Percentiles rank a stretch among this genome's conserved stretches.
These are phyloP conservation scores for Geranium rotundifolium DNA, from an alignment of 345 rosid genomes.

Conservation along the genomic window DNA sequence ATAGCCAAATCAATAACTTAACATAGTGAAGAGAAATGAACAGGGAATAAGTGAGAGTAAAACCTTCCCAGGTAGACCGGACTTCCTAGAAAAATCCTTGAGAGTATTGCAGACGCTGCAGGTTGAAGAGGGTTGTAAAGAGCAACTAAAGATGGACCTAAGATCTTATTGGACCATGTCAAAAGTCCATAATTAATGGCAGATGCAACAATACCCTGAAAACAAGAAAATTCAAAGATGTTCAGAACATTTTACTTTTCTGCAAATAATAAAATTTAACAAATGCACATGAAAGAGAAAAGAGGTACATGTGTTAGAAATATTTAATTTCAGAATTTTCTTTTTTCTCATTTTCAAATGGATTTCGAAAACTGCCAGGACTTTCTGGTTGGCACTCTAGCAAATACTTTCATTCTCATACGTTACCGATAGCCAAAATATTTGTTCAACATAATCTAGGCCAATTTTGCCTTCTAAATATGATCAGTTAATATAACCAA, in stretches of 20 bases:
- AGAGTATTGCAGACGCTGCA: slow-evolving; percentile 75
- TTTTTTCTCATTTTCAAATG: too few relatives aligned
- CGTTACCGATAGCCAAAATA: too few relatives aligned
- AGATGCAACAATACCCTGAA: slow-evolving; percentile 77
- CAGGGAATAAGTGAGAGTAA: neutral
- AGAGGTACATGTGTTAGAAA: too few relatives aligned
- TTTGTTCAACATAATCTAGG: too few relatives aligned
- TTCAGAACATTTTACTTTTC: neutral
- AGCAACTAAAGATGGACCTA: slow-evolving; percentile 94
- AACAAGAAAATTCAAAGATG: neutral
- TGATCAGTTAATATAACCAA: too few relatives aligned
- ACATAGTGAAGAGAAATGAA: neutral
- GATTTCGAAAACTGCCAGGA: too few relatives aligned
- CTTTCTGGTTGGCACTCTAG: too few relatives aligned
- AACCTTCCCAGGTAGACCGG: slow-evolving; percentile 93
- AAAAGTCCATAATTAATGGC: slow-evolving; percentile 80
- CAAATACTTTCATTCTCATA: too few relatives aligned
- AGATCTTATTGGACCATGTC: slow-evolving; percentile 93
- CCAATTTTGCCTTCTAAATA: too few relatives aligned
- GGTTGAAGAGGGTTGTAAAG: slow-evolving; percentile 97
- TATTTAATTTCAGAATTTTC: too few relatives aligned
- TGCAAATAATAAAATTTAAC: neutral
- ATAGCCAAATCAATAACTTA: neutral
- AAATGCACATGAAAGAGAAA: too few relatives aligned
- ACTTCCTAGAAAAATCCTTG: slow-evolving; percentile 86